Base-by-base conservation (phyloP, 148 eudicot genomes). In the Linanthus parryae region DNA sequence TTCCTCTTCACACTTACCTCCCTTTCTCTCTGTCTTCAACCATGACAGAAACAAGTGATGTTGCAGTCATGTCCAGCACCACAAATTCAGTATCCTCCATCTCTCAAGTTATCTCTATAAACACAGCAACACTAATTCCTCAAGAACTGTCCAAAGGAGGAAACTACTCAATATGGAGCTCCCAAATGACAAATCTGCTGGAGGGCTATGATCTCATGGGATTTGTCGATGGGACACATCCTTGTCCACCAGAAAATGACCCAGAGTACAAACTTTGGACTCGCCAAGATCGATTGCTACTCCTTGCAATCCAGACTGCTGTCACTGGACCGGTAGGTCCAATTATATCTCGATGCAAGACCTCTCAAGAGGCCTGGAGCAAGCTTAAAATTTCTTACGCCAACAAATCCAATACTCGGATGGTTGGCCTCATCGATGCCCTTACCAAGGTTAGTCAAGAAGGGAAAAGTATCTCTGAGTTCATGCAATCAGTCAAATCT, bases 91-190 rank as follows among this genome's bases (percentile, higher is more conserved):
- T n/a, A n/a, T n/a, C n/a, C n/a, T n/a, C n/a, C n/a, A n/a, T n/a
- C n/a, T n/a, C n/a, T n/a, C n/a, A n/a, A n/a, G n/a, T 56, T 20
- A 41, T 40, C 28, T 48, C 41, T 18, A 18, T 56, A 4, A 56
- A 42, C 33, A 13, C 27, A 9, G 46, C 22, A 7, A 28, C 27
- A n/a, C 37, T 40, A 42, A 12, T 42, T 1, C 48, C 48, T 14
- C 8, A 25, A 1, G 41, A 56, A 33, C 13, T 56, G 15, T n/a
- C n/a, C n/a, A 40, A n/a, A 2, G 27, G 26, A 5, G 16, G 17
- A n/a, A 56, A 56, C 45, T 56, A 56, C 41, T 43, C 30, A 16
- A 4, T 37, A 22, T 56, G 59, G 50, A 15, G 33, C 7, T 35
- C 43, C 17, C 48, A 41, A 1, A 41, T 42, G 27, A 21, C 15